A percentile compares a stretch with the other conserved stretches of the same genome.
These are phyloP conservation scores for Exophiala xenobiotica DNA, from an alignment of 2,329 filamentous ascomycete species.

Conservation along the genomic window DNA sequence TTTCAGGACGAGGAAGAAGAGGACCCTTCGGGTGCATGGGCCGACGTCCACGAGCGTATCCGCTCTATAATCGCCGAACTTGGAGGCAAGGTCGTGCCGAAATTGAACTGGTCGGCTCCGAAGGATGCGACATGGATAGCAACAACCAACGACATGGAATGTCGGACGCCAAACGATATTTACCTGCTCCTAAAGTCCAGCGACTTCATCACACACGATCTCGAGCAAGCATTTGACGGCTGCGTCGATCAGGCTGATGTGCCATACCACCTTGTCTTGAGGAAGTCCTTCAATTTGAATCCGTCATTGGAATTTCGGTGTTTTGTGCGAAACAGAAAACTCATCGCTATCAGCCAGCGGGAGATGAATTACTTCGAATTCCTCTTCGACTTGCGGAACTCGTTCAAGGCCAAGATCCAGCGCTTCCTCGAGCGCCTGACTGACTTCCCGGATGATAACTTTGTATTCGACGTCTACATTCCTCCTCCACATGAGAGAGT, in stretches of 20 bases:
- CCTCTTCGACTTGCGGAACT: constrained; percentile 64
- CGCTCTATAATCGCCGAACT: constrained; percentile 75
- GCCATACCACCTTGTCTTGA: constrained; percentile 76
- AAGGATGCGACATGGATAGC: constrained; percentile 95
- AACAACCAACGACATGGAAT: constrained; percentile 86
- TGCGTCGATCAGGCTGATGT: constrained; percentile 54
- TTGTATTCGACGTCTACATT: constrained; percentile 90
- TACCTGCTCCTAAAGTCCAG: constrained; percentile 93
- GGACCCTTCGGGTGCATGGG: constrained; percentile 57
- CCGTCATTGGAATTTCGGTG: constrained; percentile 92
- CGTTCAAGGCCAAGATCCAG: constrained; percentile 67
- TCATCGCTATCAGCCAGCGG: constrained; percentile 83
- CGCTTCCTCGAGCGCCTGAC: constrained; percentile 74
- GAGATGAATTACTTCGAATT: constrained; percentile 91
- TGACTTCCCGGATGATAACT: constrained; percentile 70
- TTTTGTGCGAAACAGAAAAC: constrained; percentile 78
- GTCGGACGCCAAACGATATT: constrained; percentile 81
- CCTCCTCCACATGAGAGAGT: constrained; percentile 72
- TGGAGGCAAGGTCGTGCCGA: constrained; percentile 83
- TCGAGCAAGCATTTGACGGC: constrained; percentile 89
- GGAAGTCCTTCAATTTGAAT: constrained; percentile 85
- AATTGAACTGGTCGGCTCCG: constrained; percentile 95
- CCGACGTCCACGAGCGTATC: constrained; percentile 74
- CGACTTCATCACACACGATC: constrained; percentile 89
- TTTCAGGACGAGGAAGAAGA: constrained; percentile 55